Conservation (phyloP, 257 asterid genomes). For the Penstemon eatonii region DNA sequence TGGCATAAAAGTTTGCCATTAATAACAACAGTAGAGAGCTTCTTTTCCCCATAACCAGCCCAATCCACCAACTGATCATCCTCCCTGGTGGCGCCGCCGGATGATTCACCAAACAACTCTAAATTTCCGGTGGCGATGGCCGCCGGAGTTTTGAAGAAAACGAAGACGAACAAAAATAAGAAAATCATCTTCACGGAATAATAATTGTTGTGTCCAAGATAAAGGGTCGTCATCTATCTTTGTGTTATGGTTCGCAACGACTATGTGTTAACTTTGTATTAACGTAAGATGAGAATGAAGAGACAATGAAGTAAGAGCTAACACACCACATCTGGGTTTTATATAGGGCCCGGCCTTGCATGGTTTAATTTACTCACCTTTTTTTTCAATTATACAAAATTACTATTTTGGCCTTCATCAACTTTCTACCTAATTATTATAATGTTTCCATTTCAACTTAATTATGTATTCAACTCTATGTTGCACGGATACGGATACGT, state of each 20-base stretch:
- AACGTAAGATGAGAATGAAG: conserved; percentile 49
- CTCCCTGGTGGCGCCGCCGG: conserved; percentile 35
- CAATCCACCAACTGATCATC: conserved; percentile 43
- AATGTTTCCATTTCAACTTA: conserved; percentile 30
- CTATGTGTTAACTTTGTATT: conserved; percentile 29
- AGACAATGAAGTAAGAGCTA: conserved; percentile 56
- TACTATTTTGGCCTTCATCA: conserved; percentile 38
- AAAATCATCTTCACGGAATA: conserved; percentile 12
- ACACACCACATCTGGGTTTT: conserved; percentile 43
- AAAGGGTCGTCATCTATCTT: conserved; percentile 30
- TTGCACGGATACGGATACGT: too few relatives aligned
- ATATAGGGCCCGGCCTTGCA: conserved; percentile 34
- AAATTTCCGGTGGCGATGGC: background rate
- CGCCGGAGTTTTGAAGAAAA: conserved; percentile 15
- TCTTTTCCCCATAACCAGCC: conserved; percentile 90
- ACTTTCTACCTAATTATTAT: conserved; percentile 10
- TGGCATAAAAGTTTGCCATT: conserved; percentile 50
- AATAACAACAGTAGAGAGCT: conserved; percentile 56
- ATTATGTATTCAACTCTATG: background rate
- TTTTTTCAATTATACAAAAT: conserved; percentile 33
- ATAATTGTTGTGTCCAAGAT: conserved; percentile 7
- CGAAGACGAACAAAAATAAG: conserved; percentile 13
- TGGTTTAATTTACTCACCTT: conserved; percentile 48
- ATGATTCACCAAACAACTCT: conserved; percentile 35
- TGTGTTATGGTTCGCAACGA: conserved; percentile 26